Evolutionary conservation across 768 basidiomycete genomes (phyloP), one percentile per base, ranked within the genome.

Genomic region (Pholiota microspora): DNA sequence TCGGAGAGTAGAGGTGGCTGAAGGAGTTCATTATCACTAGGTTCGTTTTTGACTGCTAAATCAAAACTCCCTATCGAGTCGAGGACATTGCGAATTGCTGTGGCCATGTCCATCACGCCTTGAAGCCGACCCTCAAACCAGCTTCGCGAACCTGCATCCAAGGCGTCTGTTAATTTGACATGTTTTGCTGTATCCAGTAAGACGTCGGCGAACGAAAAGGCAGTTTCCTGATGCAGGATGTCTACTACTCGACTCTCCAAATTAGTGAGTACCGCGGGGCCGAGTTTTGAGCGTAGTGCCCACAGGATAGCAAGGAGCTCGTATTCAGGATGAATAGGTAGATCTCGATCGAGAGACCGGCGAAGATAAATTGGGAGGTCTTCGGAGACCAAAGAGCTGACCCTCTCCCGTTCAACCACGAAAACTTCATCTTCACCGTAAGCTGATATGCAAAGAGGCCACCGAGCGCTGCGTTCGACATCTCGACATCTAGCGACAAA

Each of bases 401-500:
- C 75, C 23, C 92, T 83, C 67, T 95, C 93, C 54, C 92, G 78
- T 69, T 93, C 89, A 12, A 90, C 72, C 21, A 93, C 68, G 48
- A 92, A 67, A 25, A 88, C 70, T 28, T 80, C 79, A 45, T 73
- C 66, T 46, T 71, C 64, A 29, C 68, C 71, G 38, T 75, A 69
- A 21, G 76, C 65, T 35, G 83, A 86, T 31, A 93, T 77, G 13
- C 78, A 78, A 24, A 93, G 78, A 1, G 92, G 92, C 83, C 89
- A 88, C 40, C 90, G 81, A 29, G 88, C 89, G 57, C 84, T 84
- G 38, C 90, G 86, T 71, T 97, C 95, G n/a, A 94, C 77, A 59
- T 94, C 92, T 50, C 89, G 83, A 64, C 92, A 94, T 53, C 92
- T 81, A 7, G 94, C 89, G 57, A 95, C 85, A 63, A 98, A 95